Evolutionary conservation across 2,329 filamentous ascomycete genomes (phyloP).

Genomic region (Microsporum audouinii): DNA sequence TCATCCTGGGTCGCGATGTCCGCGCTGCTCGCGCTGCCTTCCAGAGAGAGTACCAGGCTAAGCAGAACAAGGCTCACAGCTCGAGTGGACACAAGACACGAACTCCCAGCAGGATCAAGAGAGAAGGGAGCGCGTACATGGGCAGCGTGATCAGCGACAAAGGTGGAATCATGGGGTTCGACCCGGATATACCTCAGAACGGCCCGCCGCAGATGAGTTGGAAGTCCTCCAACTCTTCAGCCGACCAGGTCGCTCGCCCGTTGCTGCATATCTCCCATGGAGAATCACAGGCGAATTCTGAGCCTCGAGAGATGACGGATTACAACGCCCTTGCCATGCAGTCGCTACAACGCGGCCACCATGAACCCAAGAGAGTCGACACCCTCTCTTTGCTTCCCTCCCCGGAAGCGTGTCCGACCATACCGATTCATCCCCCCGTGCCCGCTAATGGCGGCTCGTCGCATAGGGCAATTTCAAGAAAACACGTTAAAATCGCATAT

Average conservation of each 20-base stretch:
- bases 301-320: slow-evolving; percentile 23
- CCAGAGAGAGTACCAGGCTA: slow-evolving; percentile 33
- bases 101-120: slow-evolving; percentile 35
- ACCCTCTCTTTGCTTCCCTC: slow-evolving; percentile 40
- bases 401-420: slow-evolving; percentile 43
- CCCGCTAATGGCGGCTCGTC: slow-evolving; percentile 37
- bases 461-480: slow-evolving; percentile 50
- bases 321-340: slow-evolving; percentile 39
- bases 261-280: slow-evolving; percentile 14
- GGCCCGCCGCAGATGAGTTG: slow-evolving; percentile 30
- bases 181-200: slow-evolving; percentile 33
- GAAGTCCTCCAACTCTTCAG: slow-evolving; percentile 40
- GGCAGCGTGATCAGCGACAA: slow-evolving; percentile 45
- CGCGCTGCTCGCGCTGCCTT: slow-evolving; percentile 39
- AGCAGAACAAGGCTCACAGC: slow-evolving; percentile 37
- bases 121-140: slow-evolving; percentile 36
- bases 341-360: slow-evolving; percentile 20
- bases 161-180: slow-evolving; percentile 43
- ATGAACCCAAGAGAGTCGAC: slow-evolving; percentile 31
- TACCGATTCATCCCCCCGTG: slow-evolving; percentile 49
- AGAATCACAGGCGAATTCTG: slow-evolving; percentile 9
- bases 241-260: slow-evolving; percentile 26
- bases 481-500: slow-evolving; percentile 51
- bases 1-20: slow-evolving; percentile 52
- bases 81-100: slow-evolving; percentile 35